Percentiles rank a stretch among this genome's conserved stretches.
Conservation (phyloP, 306 rosid genomes). For the Fragaria vesca region DNA sequence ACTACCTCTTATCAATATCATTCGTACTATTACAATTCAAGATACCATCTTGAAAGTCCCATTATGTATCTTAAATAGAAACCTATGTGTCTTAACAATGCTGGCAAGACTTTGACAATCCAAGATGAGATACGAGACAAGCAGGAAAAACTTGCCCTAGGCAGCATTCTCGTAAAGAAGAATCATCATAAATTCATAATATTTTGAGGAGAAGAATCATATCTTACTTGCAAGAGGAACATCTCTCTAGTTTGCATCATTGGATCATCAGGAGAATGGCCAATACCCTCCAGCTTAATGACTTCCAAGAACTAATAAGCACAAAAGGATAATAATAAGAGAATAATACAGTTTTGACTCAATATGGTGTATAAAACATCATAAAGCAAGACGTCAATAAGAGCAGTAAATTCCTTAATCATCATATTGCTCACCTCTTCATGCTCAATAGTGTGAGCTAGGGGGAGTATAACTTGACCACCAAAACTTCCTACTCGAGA, state of each 20-base stretch:
- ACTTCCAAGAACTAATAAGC: slow-evolving; percentile 74
- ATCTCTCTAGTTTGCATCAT: slow-evolving; percentile 75
- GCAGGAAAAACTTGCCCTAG: not conserved
- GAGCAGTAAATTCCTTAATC: not conserved
- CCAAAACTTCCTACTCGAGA: slow-evolving; percentile 87
- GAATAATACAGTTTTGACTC: not conserved
- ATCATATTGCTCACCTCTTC: slow-evolving; percentile 61
- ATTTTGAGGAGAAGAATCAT: not conserved
- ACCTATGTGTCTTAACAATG: not conserved
- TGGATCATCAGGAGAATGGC: slow-evolving; percentile 81
- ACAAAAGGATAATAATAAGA: slow-evolving; percentile 2
- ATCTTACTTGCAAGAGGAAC: slow-evolving; percentile 87
- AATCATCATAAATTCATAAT: not conserved
- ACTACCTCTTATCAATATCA: not conserved
- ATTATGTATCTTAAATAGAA: not conserved
- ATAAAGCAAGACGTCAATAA: not conserved
- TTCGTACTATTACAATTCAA: not conserved
- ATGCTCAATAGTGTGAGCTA: slow-evolving; percentile 93
- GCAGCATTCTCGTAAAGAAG: not conserved
- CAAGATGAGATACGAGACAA: not conserved
- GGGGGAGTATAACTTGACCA: slow-evolving; percentile 93
- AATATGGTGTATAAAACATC: not conserved
- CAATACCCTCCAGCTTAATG: slow-evolving; percentile 82
- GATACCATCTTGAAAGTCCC: not conserved
- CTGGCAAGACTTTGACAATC: not conserved